These are phyloP conservation scores for Apophysomyces trapeziformis DNA, from an alignment of 371 early-diverging fungal genomes.

Conservation along the genomic window DNA sequence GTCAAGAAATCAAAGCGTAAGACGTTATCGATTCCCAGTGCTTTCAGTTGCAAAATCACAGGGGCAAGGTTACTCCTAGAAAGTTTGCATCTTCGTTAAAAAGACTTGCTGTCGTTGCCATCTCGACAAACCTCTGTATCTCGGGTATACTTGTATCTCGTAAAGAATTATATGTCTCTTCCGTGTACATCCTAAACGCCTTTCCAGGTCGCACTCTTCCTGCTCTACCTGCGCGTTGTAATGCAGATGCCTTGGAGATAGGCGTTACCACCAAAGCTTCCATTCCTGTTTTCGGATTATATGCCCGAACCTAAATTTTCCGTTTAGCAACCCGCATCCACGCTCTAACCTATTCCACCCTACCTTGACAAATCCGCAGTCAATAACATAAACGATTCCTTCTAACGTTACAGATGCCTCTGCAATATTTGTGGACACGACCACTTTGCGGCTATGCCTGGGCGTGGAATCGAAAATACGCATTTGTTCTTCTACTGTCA, in stretches of 20 bases:
- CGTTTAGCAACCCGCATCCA: neutral
- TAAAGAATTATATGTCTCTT: constrained; percentile 63
- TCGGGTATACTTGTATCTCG: constrained; percentile 68
- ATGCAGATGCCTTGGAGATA: constrained; percentile 74
- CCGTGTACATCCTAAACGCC: constrained; percentile 72
- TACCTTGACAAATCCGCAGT: constrained; percentile 84
- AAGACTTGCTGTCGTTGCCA: too few species aligned
- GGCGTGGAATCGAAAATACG: constrained; percentile 72
- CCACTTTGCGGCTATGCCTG: constrained; percentile 73
- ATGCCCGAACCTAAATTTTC: constrained; percentile 62
- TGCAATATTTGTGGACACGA: constrained; percentile 81
- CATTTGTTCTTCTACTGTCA: constrained; percentile 70
- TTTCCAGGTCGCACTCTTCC: constrained; percentile 78
- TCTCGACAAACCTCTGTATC: constrained; percentile 61
- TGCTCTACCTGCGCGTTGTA: constrained; percentile 84
- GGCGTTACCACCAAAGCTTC: constrained; percentile 65
- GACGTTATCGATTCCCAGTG: constrained; percentile 81
- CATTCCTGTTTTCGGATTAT: constrained; percentile 68
- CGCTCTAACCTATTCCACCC: neutral
- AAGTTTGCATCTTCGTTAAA: too few species aligned
- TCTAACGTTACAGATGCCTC: constrained; percentile 91
- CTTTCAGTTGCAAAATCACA: constrained; percentile 71
- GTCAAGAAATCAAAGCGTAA: constrained; percentile 78
- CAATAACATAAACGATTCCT: constrained; percentile 85
- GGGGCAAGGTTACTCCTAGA: constrained; percentile 60